These are phyloP conservation scores for Penicillium sp. DNA, from an alignment of 2,329 filamentous ascomycete species.

Conservation along the genomic window DNA sequence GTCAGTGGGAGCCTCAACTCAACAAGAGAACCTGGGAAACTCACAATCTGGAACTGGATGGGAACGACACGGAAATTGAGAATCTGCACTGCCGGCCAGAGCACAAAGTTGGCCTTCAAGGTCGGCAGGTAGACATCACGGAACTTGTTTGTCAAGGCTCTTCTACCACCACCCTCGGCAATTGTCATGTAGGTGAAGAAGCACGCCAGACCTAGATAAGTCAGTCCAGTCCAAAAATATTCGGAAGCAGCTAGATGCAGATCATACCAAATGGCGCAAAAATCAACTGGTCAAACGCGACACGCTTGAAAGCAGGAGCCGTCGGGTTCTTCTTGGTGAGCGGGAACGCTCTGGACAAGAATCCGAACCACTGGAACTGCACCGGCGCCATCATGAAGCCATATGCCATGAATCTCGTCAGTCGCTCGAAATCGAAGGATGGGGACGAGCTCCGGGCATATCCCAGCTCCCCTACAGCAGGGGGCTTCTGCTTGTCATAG, in stretches of 20 bases:
- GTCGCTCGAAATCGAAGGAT: constrained; percentile 90
- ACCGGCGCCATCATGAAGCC: constrained; percentile 94
- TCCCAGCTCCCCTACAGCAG: constrained; percentile 63
- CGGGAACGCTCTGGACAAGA: constrained; percentile 78
- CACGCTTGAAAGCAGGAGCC: constrained; percentile 78
- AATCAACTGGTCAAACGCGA: constrained; percentile 86
- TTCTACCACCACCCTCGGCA: constrained; percentile 82
- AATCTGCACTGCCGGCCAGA: constrained; percentile 95
- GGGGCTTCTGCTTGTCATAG: constrained; percentile 74
- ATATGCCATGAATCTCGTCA: constrained; percentile 95
- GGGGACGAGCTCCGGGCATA: constrained; percentile 64
- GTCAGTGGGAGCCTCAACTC: constrained; percentile 5
- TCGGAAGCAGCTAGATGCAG: constrained; percentile 5
- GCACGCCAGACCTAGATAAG: constrained; percentile 62
- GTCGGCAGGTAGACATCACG: constrained; percentile 91
- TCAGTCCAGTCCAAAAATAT: constrained; percentile 6
- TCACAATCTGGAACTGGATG: constrained; percentile 91
- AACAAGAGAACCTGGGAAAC: constrained; percentile 38
- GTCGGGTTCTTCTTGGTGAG: constrained; percentile 74
- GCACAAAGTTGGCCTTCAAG: constrained; percentile 89
- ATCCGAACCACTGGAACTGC: constrained; percentile 94
- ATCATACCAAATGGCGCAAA: constrained; percentile 79
- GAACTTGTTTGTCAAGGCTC: constrained; percentile 79
- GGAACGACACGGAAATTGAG: constrained; percentile 96
- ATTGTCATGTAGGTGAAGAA: constrained; percentile 98